These are phyloP conservation scores for Venturia aucupariae DNA, from an alignment of 2,329 filamentous ascomycete genomes.

Conservation along the genomic window DNA sequence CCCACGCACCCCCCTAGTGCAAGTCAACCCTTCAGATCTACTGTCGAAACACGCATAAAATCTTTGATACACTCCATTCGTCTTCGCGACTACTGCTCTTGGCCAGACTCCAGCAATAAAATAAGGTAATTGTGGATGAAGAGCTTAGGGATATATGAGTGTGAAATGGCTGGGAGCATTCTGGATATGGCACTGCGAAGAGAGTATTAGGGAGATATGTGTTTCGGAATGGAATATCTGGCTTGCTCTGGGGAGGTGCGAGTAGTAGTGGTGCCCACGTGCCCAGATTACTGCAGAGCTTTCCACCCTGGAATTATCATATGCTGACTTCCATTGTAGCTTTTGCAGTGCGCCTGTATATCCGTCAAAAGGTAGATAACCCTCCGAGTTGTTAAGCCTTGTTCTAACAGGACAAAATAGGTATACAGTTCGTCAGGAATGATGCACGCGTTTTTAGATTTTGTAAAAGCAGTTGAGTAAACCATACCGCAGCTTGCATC, in stretches of 20 bases:
- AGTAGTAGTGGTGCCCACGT: background rate
- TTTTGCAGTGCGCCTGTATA: constrained; percentile 49
- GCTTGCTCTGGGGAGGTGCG: background rate
- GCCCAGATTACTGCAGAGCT: background rate
- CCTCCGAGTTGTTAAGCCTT: background rate
- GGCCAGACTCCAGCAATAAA: background rate
- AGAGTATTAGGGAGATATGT: background rate
- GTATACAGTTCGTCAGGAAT: constrained; percentile 49
- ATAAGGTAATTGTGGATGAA: background rate
- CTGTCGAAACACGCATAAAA: background rate
- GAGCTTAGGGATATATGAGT: background rate
- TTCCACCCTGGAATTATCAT: background rate
- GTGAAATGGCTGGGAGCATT: background rate
- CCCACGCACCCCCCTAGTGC: background rate
- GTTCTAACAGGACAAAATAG: too few relatives aligned
- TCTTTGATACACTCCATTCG: background rate
- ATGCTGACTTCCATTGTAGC: constrained; percentile 40
- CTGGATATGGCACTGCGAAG: background rate
- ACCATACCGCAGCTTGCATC: background rate
- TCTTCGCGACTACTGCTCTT: background rate
- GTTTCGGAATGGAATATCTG: background rate
- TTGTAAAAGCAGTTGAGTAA: constrained; percentile 32
- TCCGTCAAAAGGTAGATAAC: constrained; percentile 29
- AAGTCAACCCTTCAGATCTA: background rate
- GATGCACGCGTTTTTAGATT: constrained; percentile 58